Evolutionary conservation across 768 basidiomycete species (phyloP), one percentile per base, ranked within the genome.

Genomic region (Hypsizygus marmoreus): DNA sequence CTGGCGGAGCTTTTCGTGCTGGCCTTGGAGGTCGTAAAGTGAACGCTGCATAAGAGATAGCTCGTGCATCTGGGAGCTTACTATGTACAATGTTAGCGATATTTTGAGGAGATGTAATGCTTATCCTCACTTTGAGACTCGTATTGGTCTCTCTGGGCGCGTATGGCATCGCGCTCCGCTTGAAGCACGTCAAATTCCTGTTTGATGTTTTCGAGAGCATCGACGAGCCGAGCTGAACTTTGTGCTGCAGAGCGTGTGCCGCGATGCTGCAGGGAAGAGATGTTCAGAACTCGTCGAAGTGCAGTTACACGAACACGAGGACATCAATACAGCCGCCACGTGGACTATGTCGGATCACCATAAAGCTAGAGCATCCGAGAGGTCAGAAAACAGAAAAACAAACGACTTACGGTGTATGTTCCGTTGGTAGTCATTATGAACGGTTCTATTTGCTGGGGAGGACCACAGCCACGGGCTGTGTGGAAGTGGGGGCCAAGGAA

Each of bases 71-170:
- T 54, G 53, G 3, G 43, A 28, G 14, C 16, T 20, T 29, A 54
- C 53, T n/a, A n/a, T n/a, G n/a, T n/a, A n/a, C n/a, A n/a, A n/a
- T n/a, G n/a, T n/a, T n/a, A n/a, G n/a, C n/a, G n/a, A n/a, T n/a
- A n/a, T n/a, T n/a, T n/a, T n/a, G n/a, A n/a, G n/a, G n/a, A n/a
- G n/a, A n/a, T n/a, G n/a, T n/a, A n/a, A n/a, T n/a, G n/a, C n/a
- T n/a, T n/a, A n/a, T n/a, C n/a, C 84, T 49, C 53, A 94, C 95
- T 81, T 74, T 93, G 93, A 3, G 73, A 75, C 68, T 97, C 95
- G 60, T 84, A 89, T 48, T 97, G 95, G 58, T 97, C 94, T 31
- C 92, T 72, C 69, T 95, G 90, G n/a, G 71, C 75, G 40, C 91
- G 77, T 52, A 88, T 39, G 82, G 70, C 58, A 29, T 55, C 54